phyloP scores from a whole-genome alignment of 1,284 basidiomycete genomes.

The Ganoderma leucocontextum region DNA sequence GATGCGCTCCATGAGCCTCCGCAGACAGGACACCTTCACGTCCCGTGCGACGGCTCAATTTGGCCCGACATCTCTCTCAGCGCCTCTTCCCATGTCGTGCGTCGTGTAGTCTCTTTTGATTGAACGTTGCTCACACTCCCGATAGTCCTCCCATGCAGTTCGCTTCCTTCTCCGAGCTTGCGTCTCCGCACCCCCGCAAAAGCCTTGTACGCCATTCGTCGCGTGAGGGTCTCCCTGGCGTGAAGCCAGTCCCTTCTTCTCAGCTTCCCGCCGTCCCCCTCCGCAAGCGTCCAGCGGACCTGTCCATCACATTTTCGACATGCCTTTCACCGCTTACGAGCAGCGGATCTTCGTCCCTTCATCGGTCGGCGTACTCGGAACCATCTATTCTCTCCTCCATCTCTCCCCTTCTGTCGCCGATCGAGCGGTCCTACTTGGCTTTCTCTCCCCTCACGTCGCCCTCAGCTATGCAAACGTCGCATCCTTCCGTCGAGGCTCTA shows the following conservation, averaged over 20 bases:
- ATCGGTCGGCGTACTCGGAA: constrained; percentile 36
- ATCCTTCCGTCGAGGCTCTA: constrained; percentile 14
- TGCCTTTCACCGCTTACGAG: constrained; percentile 28
- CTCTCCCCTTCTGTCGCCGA: constrained; percentile 34
- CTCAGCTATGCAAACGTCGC: constrained; percentile 24
- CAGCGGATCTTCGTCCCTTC: constrained; percentile 29
- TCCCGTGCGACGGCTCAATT: constrained; percentile 37
- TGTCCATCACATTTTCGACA: constrained; percentile 34
- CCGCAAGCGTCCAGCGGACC: constrained; percentile 34
- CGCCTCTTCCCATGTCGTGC: constrained; percentile 33
- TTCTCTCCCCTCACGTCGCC: constrained; percentile 34
- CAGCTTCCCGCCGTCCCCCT: constrained; percentile 44
- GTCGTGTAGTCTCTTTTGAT: constrained; percentile 22
- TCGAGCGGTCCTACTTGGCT: constrained; percentile 35
- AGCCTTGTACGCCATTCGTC: constrained; percentile 45
- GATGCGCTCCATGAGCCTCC: constrained; percentile 52
- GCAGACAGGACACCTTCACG: constrained; percentile 47
- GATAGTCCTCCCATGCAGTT: constrained; percentile 11
- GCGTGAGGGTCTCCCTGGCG: constrained; percentile 63
- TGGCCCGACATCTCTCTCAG: constrained; percentile 33
- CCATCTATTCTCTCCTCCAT: constrained; percentile 49
- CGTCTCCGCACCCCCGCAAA: constrained; percentile 6
- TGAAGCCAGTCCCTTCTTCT: constrained; percentile 65
- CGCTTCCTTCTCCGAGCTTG: constrained; percentile 6
- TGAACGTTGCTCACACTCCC: background rate